Evolutionary conservation across 345 rosid species (phyloP).

Genomic region (Arabidopsis suecica): DNA sequence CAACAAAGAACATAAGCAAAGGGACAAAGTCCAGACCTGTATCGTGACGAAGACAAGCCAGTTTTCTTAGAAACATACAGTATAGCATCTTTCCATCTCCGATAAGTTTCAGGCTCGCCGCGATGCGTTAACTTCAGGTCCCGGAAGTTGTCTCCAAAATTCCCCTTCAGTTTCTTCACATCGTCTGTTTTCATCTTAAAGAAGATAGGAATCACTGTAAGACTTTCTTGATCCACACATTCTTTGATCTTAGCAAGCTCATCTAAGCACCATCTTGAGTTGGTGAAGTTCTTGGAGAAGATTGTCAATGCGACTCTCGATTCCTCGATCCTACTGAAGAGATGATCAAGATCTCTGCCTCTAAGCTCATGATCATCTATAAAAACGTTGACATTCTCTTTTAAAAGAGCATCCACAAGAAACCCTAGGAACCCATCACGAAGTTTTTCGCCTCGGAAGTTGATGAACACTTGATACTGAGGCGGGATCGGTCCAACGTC

Average conservation of each 20-base stretch:
- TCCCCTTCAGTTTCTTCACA: background rate
- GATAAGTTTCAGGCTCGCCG: background rate
- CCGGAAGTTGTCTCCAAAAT: background rate
- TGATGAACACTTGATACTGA: background rate
- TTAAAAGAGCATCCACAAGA: background rate
- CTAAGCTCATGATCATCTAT: slow-evolving; percentile 1
- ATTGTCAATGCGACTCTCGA: background rate
- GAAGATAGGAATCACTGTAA: background rate
- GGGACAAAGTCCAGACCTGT: background rate
- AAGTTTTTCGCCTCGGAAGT: background rate
- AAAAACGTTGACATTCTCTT: background rate
- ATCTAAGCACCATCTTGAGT: background rate
- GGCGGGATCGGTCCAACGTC: slow-evolving; percentile 5
- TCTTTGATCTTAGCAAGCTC: slow-evolving; percentile 1
- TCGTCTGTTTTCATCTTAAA: background rate
- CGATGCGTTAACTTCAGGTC: background rate
- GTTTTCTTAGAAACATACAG: background rate
- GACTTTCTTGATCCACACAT: background rate
- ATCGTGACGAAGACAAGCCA: background rate
- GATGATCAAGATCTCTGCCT: slow-evolving; percentile 1
- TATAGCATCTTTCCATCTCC: background rate
- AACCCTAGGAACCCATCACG: background rate
- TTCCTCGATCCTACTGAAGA: background rate
- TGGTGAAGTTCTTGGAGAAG: background rate
- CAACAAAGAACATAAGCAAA: background rate